Evolutionary conservation across 352 stramenopile genomes (phyloP).

Genomic region (Pythium volutum): DNA sequence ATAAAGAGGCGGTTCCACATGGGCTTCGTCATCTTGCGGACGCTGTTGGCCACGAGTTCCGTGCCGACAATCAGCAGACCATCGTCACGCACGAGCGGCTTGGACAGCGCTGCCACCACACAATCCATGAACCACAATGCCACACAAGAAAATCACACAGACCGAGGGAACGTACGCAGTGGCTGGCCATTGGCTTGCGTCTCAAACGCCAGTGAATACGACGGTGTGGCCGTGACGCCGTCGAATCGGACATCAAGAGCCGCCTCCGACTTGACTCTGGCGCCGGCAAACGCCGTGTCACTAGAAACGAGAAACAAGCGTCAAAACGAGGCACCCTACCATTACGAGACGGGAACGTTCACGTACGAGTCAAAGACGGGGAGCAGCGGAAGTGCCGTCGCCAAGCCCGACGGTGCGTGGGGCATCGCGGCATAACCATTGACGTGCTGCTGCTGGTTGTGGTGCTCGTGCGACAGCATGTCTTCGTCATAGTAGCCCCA

Average conservation of each 20-base stretch:
- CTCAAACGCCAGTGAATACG: conserved; percentile 5
- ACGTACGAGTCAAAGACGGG: not conserved
- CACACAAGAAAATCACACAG: not conserved
- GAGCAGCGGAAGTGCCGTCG: not conserved
- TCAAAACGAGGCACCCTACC: not conserved
- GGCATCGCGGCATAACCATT: not conserved
- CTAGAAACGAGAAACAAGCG: not conserved
- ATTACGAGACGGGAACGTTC: not conserved
- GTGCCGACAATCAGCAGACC: conserved; percentile 70
- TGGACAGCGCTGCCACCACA: conserved; percentile 51
- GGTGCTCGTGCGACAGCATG: conserved; percentile 8
- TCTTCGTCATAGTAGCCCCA: conserved; percentile 39
- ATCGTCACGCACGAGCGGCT: conserved; percentile 73
- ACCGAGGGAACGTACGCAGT: conserved; percentile 15
- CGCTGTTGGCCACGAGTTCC: conserved; percentile 24
- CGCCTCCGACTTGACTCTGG: not conserved
- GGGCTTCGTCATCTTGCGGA: not conserved
- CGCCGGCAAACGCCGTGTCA: not conserved
- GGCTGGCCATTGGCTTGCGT: conserved; percentile 13
- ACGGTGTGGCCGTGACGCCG: not conserved
- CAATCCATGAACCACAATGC: conserved; percentile 1
- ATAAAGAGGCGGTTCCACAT: conserved; percentile 58
- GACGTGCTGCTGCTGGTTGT: not conserved
- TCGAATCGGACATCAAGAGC: not conserved
- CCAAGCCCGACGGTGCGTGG: not conserved